Evolutionary conservation across 73 alveolate genomes (phyloP), one percentile per base, ranked within the genome.

Genomic region (Uronychia binucleata): DNA sequence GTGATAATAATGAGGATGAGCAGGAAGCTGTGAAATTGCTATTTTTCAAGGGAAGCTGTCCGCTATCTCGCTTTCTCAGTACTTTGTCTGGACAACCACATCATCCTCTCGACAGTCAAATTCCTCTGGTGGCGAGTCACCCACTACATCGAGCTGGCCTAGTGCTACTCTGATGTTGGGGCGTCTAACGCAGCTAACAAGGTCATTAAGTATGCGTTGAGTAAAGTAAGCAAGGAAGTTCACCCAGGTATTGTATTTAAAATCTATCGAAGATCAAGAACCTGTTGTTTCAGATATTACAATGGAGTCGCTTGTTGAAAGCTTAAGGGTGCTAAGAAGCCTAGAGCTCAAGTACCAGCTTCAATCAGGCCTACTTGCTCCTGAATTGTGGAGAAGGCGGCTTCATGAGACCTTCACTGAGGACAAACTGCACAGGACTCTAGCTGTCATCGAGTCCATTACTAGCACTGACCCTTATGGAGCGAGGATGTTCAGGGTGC

Each of bases 361-460:
- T 28, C 91, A 93, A 81, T 87, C 97, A 84, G 99, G 98, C 28
- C 89, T 88, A 35, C 90, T 98, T 57, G 93, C 97, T 34, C 93
- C 98, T 59, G 99, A 98, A 75, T 90, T 94, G 28, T 98, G 99
- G 99, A 98, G 93, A 91, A 98, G 97, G 95, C 96, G 96, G 86
- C 87, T 98, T 30, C 99, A 98, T 83, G 99, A 98, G 88, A 94
- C 97, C 25, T 95, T 95, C 88, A 81, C 86, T 26, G 79, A 82
- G 30, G 92, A 94, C 80, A 90, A 91, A 74, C 86, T 91, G 30
- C 96, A 90, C 29, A 79, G 95, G 60, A 74, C 91, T 30, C 91
- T 95, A 34, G 96, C 95, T 19, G 89, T 94, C 67, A 84, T 93
- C 31, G 98, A 96, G 89, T 93, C 96, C 31, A 81, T 96, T 46